Evolutionary conservation across 2,329 filamentous ascomycete species (phyloP).

Genomic region (Fusarium xylarioides): DNA sequence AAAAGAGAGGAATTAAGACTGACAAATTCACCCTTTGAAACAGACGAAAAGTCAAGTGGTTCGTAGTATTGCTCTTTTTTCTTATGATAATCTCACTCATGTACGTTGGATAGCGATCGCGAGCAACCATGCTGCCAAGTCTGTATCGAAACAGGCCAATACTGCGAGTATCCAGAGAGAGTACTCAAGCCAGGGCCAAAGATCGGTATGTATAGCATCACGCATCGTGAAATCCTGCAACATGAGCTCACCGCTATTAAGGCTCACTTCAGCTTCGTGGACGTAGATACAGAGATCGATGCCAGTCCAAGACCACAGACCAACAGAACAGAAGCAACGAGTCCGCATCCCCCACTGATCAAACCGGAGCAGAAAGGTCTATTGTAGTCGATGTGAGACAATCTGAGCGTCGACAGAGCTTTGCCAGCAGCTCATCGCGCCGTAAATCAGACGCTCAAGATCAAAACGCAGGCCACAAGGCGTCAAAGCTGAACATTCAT

Average conservation of each 20-base stretch:
- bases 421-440: neutral
- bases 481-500: neutral
- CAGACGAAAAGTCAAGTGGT: neutral
- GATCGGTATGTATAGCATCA: neutral
- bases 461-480: neutral
- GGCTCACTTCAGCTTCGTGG: neutral
- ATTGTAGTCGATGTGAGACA: neutral
- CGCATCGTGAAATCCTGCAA: rapidly evolving
- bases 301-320: neutral
- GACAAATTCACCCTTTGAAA: neutral
- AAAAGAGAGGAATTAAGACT: neutral
- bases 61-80: rapidly evolving
- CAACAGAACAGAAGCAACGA: neutral
- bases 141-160: neutral
- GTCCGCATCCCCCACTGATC: neutral
- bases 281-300: neutral
- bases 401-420: neutral
- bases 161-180: neutral
- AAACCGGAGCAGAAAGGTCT: neutral
- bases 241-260: neutral
- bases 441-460: neutral
- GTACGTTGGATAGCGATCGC: neutral
- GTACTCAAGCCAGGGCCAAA: neutral
- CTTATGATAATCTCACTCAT: neutral
- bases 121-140: neutral